Conservation (phyloP, 805 yeast genomes). For the Starmerella bacillaris region DNA sequence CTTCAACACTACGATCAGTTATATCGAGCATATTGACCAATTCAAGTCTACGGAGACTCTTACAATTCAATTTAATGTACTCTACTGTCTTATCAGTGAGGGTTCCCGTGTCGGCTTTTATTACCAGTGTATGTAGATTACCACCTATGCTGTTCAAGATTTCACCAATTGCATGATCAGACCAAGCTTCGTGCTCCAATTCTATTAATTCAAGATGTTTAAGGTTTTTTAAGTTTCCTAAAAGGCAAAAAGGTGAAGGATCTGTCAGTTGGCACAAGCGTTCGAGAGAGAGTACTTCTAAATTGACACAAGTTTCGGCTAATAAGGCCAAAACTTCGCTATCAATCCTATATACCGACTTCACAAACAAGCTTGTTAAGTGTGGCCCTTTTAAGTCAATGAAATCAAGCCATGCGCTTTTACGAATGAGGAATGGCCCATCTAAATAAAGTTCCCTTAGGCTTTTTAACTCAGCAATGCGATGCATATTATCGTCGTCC, state of each 20-base stretch:
- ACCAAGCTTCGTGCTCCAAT: conserved; percentile 43
- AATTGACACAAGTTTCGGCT: conserved; percentile 36
- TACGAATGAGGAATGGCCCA: conserved; percentile 78
- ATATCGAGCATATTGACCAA: conserved; percentile 43
- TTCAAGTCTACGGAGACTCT: conserved; percentile 36
- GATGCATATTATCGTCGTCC: conserved; percentile 54
- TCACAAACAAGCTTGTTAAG: conserved; percentile 41
- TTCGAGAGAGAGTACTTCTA: conserved; percentile 43
- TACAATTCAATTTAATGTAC: conserved; percentile 35
- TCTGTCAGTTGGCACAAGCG: conserved; percentile 56
- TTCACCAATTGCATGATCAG: conserved; percentile 50
- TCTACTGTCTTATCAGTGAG: conserved; percentile 37
- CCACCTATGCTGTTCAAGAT: conserved; percentile 37
- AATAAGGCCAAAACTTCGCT: conserved; percentile 46
- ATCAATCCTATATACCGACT: conserved; percentile 70
- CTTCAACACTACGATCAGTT: conserved; percentile 47
- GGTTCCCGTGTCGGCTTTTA: conserved; percentile 51
- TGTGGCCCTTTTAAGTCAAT: conserved; percentile 41
- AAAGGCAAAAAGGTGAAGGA: conserved; percentile 36
- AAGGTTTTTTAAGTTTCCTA: conserved; percentile 40
- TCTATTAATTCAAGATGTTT: conserved; percentile 46
- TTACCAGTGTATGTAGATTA: conserved; percentile 35
- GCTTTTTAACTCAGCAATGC: conserved; percentile 39
- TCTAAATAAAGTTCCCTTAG: conserved; percentile 47
- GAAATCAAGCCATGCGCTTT: conserved; percentile 57